phyloP scores from a whole-genome alignment of 345 rosid genomes.

The Syzygium oleosum region DNA sequence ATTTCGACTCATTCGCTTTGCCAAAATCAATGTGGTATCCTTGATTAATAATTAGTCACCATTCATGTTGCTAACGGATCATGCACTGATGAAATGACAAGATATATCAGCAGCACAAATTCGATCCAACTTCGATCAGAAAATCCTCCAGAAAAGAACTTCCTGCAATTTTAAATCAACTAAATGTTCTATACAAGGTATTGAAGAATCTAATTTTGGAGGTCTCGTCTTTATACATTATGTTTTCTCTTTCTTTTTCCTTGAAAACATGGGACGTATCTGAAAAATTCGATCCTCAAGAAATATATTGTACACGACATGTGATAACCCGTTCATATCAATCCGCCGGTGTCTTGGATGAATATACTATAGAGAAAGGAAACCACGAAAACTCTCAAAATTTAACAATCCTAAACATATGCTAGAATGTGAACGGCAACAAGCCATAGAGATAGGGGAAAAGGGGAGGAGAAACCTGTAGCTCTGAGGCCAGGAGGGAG shows the following conservation, averaged over 20 bases:
- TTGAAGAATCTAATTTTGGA: not conserved
- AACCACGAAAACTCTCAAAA: not conserved
- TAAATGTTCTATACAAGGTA: not conserved
- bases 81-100: not conserved
- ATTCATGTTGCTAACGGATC: not conserved
- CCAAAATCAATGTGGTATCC: not conserved
- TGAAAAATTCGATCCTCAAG: not conserved
- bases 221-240: not conserved
- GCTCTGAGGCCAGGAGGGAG: slow-evolving; percentile 62
- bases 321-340: not conserved
- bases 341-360: not conserved
- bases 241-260: not conserved
- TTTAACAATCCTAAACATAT: not conserved
- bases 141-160: not conserved
- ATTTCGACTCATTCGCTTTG: not conserved
- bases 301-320: not conserved
- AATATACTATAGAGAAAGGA: not conserved
- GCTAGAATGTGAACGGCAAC: not conserved
- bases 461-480: slow-evolving; percentile 31
- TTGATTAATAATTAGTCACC: not conserved
- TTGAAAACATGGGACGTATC: not conserved
- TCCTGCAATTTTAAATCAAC: not conserved
- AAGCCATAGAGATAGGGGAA: not conserved
- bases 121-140: not conserved
- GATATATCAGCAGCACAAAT: not conserved